Evolutionary conservation across 202 grass and related monocot genomes (phyloP).

Genomic region (Saccharum hybrid): DNA sequence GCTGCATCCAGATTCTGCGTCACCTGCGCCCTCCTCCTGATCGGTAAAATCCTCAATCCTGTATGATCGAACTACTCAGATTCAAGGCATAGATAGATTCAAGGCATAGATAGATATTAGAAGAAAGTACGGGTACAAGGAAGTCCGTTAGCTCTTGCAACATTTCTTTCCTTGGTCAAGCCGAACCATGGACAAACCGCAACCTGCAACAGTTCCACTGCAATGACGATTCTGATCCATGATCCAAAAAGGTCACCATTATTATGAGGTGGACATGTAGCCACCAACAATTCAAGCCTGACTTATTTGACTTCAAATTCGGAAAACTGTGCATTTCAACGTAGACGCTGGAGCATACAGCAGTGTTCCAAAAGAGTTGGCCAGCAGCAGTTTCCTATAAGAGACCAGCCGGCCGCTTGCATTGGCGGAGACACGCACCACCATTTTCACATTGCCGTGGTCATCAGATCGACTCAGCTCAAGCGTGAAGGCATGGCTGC

Average conservation of each 20-base stretch:
- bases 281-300: constrained; percentile 32
- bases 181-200: too few relatives aligned
- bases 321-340: not conserved
- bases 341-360: not conserved
- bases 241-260: not conserved
- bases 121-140: too few relatives aligned
- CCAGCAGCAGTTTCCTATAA: not conserved
- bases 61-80: not conserved
- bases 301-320: constrained; percentile 40
- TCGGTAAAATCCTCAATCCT: not conserved
- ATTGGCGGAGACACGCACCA: not conserved
- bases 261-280: not conserved
- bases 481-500: constrained; percentile 28
- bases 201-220: too few relatives aligned
- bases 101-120: not conserved
- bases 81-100: not conserved
- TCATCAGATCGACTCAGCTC: not conserved
- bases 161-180: too few relatives aligned
- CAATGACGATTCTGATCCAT: not conserved
- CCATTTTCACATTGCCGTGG: not conserved
- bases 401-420: not conserved
- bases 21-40: constrained; percentile 23
- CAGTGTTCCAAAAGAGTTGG: not conserved
- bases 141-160: too few relatives aligned
- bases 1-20: constrained; percentile 25